Percentiles rank a stretch among this genome's conserved stretches.
Evolutionary conservation across 306 rosid species (phyloP).

Genomic region (Rosa lucieae): DNA sequence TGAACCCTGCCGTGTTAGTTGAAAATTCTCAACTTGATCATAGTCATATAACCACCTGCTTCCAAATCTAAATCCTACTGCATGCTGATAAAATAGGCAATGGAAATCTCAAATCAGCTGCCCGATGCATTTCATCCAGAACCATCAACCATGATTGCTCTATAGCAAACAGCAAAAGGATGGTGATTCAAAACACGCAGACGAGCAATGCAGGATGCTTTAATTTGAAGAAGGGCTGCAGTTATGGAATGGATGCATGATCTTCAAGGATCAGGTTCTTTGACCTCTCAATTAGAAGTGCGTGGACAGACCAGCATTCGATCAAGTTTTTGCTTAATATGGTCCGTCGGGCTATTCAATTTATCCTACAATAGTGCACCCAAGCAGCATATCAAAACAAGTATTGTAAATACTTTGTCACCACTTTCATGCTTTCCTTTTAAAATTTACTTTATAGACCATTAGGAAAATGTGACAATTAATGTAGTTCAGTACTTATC

Average conservation of each 20-base stretch:
- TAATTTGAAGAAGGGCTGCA: neutral
- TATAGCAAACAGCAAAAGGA: neutral
- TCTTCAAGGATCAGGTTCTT: constrained; percentile 18
- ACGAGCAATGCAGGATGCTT: neutral
- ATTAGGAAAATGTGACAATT: neutral
- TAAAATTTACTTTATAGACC: constrained; percentile 32
- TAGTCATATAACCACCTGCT: neutral
- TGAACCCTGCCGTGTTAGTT: neutral
- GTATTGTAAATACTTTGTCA: neutral
- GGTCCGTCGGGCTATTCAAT: constrained; percentile 37
- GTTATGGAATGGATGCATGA: constrained; percentile 17
- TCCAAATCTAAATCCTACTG: neutral
- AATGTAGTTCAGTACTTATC: neutral
- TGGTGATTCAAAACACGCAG: constrained; percentile 26
- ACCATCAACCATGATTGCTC: neutral
- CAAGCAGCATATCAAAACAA: constrained; percentile 13
- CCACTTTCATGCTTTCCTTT: neutral
- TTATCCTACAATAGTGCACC: constrained; percentile 45
- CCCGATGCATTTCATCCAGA: constrained; percentile 15
- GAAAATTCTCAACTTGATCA: neutral
- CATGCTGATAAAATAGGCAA: neutral
- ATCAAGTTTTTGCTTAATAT: constrained; percentile 26
- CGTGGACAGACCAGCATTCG: constrained; percentile 35
- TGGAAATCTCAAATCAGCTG: constrained; percentile 1
- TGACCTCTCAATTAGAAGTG: neutral